Conservation (phyloP, 2,329 filamentous ascomycete species). For the Pochonia chlamydosporia region DNA sequence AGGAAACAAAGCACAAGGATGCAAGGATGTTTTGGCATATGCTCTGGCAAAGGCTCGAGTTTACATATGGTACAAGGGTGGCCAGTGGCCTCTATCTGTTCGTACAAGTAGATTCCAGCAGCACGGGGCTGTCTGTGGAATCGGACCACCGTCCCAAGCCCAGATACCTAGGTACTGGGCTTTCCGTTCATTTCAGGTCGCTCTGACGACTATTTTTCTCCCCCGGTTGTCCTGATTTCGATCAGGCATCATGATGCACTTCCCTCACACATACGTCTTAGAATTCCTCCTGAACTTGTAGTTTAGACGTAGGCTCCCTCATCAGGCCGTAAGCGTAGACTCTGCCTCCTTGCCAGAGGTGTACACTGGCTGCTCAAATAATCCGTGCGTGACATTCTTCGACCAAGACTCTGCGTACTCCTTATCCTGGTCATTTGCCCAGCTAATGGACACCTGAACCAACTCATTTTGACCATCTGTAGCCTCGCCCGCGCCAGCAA, state of each 20-base stretch:
- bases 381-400: constrained; percentile 45
- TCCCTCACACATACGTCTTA: neutral
- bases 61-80: constrained; percentile 6
- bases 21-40: neutral
- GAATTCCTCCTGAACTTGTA: neutral
- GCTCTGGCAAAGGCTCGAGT: neutral
- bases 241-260: neutral
- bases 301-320: neutral
- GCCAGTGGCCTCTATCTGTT: constrained; percentile 2
- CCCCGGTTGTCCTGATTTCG: neutral
- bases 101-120: constrained; percentile 3
- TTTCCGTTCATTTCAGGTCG: constrained; percentile 1
- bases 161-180: neutral
- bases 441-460: constrained; percentile 42
- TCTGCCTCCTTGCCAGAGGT: constrained; percentile 1
- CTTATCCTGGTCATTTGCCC: constrained; percentile 43
- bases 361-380: constrained; percentile 24
- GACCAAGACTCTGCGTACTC: constrained; percentile 44
- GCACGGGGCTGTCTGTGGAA: neutral
- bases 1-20: neutral
- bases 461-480: constrained; percentile 21
- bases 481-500: constrained; percentile 22
- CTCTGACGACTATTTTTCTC: constrained; percentile 1
- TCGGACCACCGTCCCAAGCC: neutral
- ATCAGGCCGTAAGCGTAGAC: constrained; percentile 2